These are phyloP conservation scores for Penicillium diatomitis DNA, from an alignment of 495 filamentous ascomycete genomes.

Conservation along the genomic window DNA sequence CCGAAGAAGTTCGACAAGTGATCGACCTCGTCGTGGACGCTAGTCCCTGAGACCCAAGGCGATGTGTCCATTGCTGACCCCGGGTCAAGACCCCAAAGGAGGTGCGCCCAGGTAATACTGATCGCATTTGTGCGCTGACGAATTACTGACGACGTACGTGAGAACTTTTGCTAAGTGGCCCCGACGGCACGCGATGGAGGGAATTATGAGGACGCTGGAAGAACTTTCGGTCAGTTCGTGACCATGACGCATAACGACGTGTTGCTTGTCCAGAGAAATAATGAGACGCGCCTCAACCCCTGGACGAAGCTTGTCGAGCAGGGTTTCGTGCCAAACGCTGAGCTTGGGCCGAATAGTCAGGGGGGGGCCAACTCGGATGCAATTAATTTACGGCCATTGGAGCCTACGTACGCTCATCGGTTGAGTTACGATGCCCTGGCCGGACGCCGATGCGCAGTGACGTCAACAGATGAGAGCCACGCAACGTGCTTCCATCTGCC, in stretches of 20 bases:
- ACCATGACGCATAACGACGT: conserved; percentile 18
- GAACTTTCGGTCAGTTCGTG: neutral
- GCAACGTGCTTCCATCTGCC: too few species aligned
- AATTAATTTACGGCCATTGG: too few species aligned
- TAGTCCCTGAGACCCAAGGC: neutral
- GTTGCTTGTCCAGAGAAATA: neutral
- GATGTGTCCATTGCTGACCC: neutral
- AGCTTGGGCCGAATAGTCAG: too few species aligned
- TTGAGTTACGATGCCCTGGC: neutral
- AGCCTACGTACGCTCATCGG: neutral
- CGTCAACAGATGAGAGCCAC: conserved; percentile 1
- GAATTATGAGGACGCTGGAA: neutral
- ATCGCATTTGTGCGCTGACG: conserved; percentile 4
- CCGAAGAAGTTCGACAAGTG: neutral
- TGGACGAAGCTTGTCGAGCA: too few species aligned
- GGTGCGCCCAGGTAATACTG: conserved; percentile 5
- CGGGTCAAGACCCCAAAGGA: conserved; percentile 5
- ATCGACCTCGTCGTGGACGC: neutral
- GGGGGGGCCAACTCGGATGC: too few species aligned
- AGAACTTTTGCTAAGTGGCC: too few species aligned
- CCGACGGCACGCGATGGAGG: too few species aligned
- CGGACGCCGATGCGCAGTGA: neutral
- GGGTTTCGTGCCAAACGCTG: too few species aligned
- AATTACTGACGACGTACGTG: too few species aligned
- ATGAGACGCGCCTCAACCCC: too few species aligned